Evolutionary conservation across 2,329 filamentous ascomycete genomes (phyloP), one percentile per base, ranked within the genome.

Genomic region (Metarhizium album): DNA sequence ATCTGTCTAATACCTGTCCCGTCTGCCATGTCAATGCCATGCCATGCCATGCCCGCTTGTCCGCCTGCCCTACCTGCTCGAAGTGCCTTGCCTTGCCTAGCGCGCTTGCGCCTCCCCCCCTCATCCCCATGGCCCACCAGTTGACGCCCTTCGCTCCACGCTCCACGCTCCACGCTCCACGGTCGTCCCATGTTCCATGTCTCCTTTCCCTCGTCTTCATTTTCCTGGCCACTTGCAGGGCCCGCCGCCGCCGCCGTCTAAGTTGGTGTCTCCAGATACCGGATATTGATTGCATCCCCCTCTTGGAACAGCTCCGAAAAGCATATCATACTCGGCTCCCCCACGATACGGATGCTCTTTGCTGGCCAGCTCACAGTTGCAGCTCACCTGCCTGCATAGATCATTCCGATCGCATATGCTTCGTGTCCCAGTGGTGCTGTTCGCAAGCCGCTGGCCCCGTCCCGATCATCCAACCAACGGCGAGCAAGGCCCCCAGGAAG

Each of bases 271-370:
- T 46, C 37, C 16, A 40, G 16, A 20, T 9, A 20, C 8, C 7
- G n/a, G 38, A 23, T 43, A 23, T 16, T 22, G n/a, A 3, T 42
- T 18, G 11, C 40, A 23, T 43, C 35, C 27, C 45, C 37, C 45
- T 47, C 45, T 27, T 45, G 14, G 31, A 47, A 38, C 42, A 27
- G 22, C 27, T 47, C 43, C 37, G 40, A 49, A 47, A 52, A 52
- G 51, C 51, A 52, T 50, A 52, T 52, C 51, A 52, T 46, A 52
- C 27, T 40, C 47, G 37, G 38, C 43, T 52, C 31, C 43, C 51
- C 51, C 40, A 43, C 40, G n/a, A n/a, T n/a, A n/a, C n/a, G 23
- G 40, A 6, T 43, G 42, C 47, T 43, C n/a, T n/a, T n/a, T n/a
- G 42, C 23, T 45, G 29, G 9, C 42, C 50, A 52, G 13, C 50